Percentiles rank a stretch among this genome's conserved stretches.
Conservation (phyloP, 139 green algal genomes). For the Chlamydomonas sp. region DNA sequence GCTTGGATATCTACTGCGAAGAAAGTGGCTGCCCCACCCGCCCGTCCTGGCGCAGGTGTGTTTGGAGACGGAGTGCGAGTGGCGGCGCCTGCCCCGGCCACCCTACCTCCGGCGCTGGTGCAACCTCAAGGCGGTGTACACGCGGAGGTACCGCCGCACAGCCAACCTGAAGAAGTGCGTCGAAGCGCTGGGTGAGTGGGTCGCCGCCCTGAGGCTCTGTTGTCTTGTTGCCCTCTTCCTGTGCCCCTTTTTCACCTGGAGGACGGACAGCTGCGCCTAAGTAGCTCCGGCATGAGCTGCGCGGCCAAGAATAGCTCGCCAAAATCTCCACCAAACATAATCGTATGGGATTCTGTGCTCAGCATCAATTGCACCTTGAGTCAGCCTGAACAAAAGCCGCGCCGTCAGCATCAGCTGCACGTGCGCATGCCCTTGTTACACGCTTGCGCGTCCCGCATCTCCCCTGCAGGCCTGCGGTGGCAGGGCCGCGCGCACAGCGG, state of each 20-base stretch:
- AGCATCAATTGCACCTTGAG: neutral
- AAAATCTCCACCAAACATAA: neutral
- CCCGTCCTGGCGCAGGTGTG: conserved; percentile 36
- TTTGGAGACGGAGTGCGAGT: conserved; percentile 71
- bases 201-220: neutral
- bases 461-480: conserved; percentile 50
- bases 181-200: conserved; percentile 39
- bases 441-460: neutral
- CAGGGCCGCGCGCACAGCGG: conserved; percentile 62
- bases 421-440: neutral
- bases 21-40: neutral
- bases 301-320: neutral
- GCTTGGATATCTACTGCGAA: no score
- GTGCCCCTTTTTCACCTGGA: no score
- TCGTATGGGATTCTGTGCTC: neutral
- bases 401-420: neutral
- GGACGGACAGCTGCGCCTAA: no score
- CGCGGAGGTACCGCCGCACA: conserved; percentile 15
- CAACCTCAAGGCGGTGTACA: conserved; percentile 67
- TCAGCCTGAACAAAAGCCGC: neutral
- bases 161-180: conserved; percentile 45
- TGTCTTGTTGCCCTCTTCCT: neutral
- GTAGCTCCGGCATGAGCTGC: neutral
- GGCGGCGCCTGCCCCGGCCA: conserved; percentile 63
- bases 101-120: conserved; percentile 72